phyloP scores from a whole-genome alignment of 305 asterid genomes.

The Rubia peregrina region DNA sequence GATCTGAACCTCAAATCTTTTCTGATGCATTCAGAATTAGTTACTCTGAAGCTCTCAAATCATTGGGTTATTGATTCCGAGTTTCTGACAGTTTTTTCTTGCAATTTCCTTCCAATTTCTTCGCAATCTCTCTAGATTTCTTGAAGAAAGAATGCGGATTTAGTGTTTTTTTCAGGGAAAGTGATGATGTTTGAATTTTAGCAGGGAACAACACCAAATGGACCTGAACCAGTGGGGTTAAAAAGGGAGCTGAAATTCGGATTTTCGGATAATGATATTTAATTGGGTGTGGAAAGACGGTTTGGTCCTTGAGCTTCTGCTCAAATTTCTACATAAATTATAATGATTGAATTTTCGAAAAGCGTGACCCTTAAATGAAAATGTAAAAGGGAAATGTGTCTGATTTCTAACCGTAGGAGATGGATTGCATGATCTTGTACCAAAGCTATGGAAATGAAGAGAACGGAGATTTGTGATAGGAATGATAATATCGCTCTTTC shows the following conservation, averaged over 20 bases:
- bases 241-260: conserved; percentile 12
- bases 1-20: conserved; percentile 23
- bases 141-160: background rate
- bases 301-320: background rate
- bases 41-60: background rate
- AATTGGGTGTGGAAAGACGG: background rate
- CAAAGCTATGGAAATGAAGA: background rate
- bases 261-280: conserved; percentile 8
- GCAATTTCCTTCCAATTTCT: background rate
- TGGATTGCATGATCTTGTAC: background rate
- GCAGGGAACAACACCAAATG: conserved; percentile 21
- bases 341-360: background rate
- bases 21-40: conserved; percentile 25
- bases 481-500: no score
- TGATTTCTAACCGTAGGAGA: background rate
- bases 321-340: background rate
- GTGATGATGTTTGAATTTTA: conserved; percentile 20
- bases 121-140: background rate
- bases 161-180: conserved; percentile 4
- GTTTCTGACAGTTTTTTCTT: background rate
- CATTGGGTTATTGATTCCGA: background rate
- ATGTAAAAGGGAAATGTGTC: background rate
- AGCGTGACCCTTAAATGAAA: background rate
- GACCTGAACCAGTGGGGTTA: conserved; percentile 18
- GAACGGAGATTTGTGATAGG: background rate